Conservation (phyloP, 2,329 filamentous ascomycete genomes). For the Aspergillus piperis region DNA sequence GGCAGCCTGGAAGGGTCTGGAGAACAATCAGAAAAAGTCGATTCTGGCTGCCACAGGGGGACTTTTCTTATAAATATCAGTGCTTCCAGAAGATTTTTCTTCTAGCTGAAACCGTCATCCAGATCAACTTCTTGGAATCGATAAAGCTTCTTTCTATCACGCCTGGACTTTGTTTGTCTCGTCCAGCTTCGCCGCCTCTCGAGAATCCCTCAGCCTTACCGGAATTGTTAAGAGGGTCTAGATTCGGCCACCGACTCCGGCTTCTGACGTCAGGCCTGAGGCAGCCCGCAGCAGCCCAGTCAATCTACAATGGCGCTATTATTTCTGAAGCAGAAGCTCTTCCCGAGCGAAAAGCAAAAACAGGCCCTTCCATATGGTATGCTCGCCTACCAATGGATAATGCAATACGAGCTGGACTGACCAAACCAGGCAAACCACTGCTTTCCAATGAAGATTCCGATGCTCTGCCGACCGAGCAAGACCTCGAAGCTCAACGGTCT, state of each 20-base stretch:
- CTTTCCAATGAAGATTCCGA: conserved; percentile 28
- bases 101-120: not conserved
- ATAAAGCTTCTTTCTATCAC: not conserved
- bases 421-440: conserved; percentile 34
- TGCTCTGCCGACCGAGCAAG: conserved; percentile 27
- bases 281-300: not conserved
- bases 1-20: conserved; percentile 7
- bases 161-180: not conserved
- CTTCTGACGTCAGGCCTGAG: conserved; percentile 8
- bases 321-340: conserved; percentile 41
- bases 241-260: conserved; percentile 2
- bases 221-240: conserved; percentile 6
- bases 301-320: conserved; percentile 36
- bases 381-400: conserved; percentile 11
- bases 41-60: not conserved
- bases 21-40: conserved; percentile 1
- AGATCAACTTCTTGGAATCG: not conserved
- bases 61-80: conserved; percentile 4
- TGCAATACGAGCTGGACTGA: conserved; percentile 8
- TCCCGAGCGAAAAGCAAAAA: conserved; percentile 28
- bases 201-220: conserved; percentile 1
- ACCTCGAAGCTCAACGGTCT: conserved; percentile 38
- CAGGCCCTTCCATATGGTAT: conserved; percentile 16
- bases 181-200: not conserved
- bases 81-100: not conserved